Conservation (phyloP, 129 eudicot species). For the Flaveria trinervia region DNA sequence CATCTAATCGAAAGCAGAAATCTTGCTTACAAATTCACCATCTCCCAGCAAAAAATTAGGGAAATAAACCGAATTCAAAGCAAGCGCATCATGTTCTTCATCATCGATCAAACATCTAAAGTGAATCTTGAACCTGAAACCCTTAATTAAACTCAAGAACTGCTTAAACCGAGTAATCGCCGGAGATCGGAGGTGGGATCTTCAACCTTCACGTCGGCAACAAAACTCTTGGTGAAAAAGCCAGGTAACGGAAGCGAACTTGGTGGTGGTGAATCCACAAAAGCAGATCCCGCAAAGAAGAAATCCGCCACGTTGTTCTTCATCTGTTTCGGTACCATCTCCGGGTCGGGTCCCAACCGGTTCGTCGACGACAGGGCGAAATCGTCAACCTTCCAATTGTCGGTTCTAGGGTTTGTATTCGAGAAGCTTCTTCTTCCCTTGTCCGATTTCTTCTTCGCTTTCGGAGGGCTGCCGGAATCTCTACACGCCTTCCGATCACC, state of each 20-base stretch:
- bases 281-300: constrained; percentile 60
- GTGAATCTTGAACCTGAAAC: not conserved
- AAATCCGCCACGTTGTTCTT: constrained; percentile 28
- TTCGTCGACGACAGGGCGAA: constrained; percentile 40
- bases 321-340: constrained; percentile 40
- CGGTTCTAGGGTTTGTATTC: constrained; percentile 16
- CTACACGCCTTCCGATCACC: constrained; percentile 22
- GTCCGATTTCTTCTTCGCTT: constrained; percentile 20
- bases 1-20: constrained; percentile 9
- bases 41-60: constrained; percentile 37
- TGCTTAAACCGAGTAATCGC: constrained; percentile 35
- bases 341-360: constrained; percentile 50
- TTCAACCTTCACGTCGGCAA: constrained; percentile 14
- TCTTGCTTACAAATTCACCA: constrained; percentile 15
- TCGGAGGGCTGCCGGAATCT: not conserved
- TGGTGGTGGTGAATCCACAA: constrained; percentile 55
- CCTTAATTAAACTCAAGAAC: not conserved
- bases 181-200: constrained; percentile 33
- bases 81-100: constrained; percentile 1
- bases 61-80: constrained; percentile 14
- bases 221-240: constrained; percentile 45
- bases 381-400: constrained; percentile 25
- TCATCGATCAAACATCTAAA: not conserved
- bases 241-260: constrained; percentile 62
- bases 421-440: constrained; percentile 20